These are phyloP conservation scores for Gossypium bickii DNA, from an alignment of 345 rosid species.

Conservation along the genomic window DNA sequence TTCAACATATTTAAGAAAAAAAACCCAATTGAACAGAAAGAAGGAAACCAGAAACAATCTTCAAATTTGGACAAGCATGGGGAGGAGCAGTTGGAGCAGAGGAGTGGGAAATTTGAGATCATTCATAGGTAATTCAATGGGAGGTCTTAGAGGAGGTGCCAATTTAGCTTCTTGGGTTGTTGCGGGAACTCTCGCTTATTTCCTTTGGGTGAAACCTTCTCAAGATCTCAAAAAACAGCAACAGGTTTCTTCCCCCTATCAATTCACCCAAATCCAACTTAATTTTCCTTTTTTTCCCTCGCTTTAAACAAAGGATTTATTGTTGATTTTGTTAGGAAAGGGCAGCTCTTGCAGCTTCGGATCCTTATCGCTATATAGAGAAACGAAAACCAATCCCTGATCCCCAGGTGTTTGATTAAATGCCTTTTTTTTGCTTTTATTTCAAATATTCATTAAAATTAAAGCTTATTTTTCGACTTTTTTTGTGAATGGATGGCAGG, in stretches of 20 bases:
- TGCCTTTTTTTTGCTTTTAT: not conserved
- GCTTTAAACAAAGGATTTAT: not conserved
- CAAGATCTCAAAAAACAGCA: slow-evolving; percentile 82
- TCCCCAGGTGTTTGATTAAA: slow-evolving; percentile 57
- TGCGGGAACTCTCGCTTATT: slow-evolving; percentile 88
- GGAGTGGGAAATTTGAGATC: slow-evolving; percentile 59
- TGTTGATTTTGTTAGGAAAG: slow-evolving; percentile 43
- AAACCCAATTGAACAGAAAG: not conserved
- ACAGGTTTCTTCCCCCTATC: slow-evolving; percentile 37
- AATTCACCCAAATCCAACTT: not conserved
- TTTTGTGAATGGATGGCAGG: not conserved
- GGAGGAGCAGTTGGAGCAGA: slow-evolving; percentile 61
- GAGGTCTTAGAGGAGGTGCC: slow-evolving; percentile 74
- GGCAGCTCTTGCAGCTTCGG: slow-evolving; percentile 66
- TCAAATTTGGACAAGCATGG: slow-evolving; percentile 25
- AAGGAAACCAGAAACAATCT: not conserved
- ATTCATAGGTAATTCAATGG: slow-evolving; percentile 70
- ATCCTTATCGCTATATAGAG: slow-evolving; percentile 63
- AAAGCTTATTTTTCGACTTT: not conserved
- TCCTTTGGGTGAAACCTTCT: slow-evolving; percentile 89
- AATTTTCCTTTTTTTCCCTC: not conserved
- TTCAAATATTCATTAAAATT: not conserved
- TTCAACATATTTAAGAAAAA: too few species aligned
- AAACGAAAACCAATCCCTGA: slow-evolving; percentile 74
- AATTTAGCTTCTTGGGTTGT: slow-evolving; percentile 86